Evolutionary conservation across 352 stramenopile genomes (phyloP), one percentile per base, ranked within the genome.

Genomic region (Pythium plurisporium): DNA sequence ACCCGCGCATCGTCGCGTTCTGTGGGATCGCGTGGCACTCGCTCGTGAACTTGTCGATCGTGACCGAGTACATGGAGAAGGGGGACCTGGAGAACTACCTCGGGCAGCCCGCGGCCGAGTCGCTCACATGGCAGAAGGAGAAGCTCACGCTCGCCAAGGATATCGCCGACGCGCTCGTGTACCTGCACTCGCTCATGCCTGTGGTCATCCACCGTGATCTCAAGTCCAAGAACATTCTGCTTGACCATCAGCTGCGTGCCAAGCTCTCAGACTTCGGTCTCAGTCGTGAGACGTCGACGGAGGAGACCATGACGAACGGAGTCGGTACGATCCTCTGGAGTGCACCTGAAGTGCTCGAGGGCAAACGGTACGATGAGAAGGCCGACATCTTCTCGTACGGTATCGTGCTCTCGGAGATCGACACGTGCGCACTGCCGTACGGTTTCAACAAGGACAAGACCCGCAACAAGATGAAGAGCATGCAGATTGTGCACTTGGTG

Each of bases 261-360:
- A 82, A 86, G 31, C 50, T 95, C 20, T 89, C 79, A 40, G 83
- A 96, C 65, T 95, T 96, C 69, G 87, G 84, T 34, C 55, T 93
- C 64, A 79, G 64, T 66, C 56, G 64, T 4, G 52, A 60, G 31
- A 41, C 41, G 42, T 55, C 41, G 14, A 34, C 45, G 12, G 49
- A 66, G 33, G 61, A 64, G 25, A 42, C 49, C 19, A 63, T 72
- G 46, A 83, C 67, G 15, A 80, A 74, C 11, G 82, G 87, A 20
- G 82, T 90, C 14, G 86, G 86, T 11, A 96, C 85, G 15, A 68
- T 79, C 17, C 79, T 84, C 26, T 95, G 89, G 71, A 87, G 81
- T 5, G 83, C 86, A 0, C 86, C 83, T 0, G 86, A 95, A 49
- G 59, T 94, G 10, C 61, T 94, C 15, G 33, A 55, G 17, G 75